Evolutionary conservation across 495 filamentous ascomycete species (phyloP).

Genomic region (Neurospora discreta): DNA sequence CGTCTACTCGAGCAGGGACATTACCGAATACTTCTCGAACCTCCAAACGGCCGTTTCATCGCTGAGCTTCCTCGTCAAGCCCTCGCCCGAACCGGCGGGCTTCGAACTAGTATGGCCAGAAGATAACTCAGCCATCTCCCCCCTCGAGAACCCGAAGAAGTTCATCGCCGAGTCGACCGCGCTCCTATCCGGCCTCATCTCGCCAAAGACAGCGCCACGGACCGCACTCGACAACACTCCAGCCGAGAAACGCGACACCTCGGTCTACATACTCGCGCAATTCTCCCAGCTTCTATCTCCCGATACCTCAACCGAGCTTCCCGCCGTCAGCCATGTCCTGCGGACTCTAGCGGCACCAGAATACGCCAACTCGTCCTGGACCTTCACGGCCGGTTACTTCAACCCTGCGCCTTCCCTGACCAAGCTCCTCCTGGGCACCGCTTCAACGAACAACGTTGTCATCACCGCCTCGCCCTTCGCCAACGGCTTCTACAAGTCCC

Average conservation of each 20-base stretch:
- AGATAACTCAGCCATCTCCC: conserved; percentile 59
- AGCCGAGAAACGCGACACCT: conserved; percentile 42
- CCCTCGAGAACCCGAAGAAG: conserved; percentile 52
- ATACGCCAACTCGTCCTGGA: conserved; percentile 65
- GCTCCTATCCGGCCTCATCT: conserved; percentile 54
- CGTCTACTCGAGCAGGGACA: conserved; percentile 63
- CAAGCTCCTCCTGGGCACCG: conserved; percentile 61
- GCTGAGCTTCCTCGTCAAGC: conserved; percentile 70
- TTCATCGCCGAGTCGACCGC: conserved; percentile 60
- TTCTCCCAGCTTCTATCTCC: conserved; percentile 72
- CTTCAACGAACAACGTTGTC: conserved; percentile 59
- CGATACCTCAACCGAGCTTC: conserved; percentile 80
- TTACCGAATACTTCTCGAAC: conserved; percentile 71
- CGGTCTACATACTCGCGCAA: conserved; percentile 75
- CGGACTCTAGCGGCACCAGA: conserved; percentile 47
- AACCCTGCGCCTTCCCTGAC: conserved; percentile 82
- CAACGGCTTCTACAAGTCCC: conserved; percentile 90
- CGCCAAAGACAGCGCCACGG: conserved; percentile 16
- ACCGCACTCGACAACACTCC: conserved; percentile 9
- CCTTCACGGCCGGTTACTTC: conserved; percentile 97
- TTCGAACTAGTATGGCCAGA: conserved; percentile 72
- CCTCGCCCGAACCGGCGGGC: conserved; percentile 44
- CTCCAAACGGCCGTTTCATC: conserved; percentile 68
- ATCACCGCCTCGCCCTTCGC: conserved; percentile 90
- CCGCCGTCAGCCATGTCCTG: conserved; percentile 63